Evolutionary conservation across 805 yeast genomes (phyloP).

Genomic region (Candida argentea): DNA sequence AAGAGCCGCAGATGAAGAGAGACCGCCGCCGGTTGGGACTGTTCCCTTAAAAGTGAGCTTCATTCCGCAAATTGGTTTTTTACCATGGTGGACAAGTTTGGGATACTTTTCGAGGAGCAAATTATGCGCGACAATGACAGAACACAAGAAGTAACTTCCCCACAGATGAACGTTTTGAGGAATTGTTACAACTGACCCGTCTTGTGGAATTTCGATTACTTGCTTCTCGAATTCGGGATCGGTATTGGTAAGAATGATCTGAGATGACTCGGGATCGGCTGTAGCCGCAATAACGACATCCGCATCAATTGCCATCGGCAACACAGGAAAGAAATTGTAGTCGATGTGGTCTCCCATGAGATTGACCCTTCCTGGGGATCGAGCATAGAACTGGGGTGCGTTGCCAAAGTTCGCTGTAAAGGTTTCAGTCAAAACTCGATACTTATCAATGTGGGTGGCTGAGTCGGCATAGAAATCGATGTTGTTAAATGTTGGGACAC

Average conservation of each 20-base stretch:
- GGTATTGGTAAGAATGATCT: constrained; percentile 21
- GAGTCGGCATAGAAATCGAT: constrained; percentile 26
- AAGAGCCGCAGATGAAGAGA: constrained; percentile 64
- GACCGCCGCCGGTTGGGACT: constrained; percentile 66
- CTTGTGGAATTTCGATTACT: constrained; percentile 27
- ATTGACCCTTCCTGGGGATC: constrained; percentile 73
- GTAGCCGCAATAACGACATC: constrained; percentile 50
- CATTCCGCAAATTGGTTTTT: constrained; percentile 33
- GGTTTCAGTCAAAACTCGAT: constrained; percentile 10
- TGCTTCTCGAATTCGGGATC: constrained; percentile 23
- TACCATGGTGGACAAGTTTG: constrained; percentile 11
- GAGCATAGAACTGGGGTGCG: constrained; percentile 37
- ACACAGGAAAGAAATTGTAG: constrained; percentile 53
- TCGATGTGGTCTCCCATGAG: constrained; percentile 70
- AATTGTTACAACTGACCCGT: constrained; percentile 33
- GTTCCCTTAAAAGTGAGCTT: constrained; percentile 48
- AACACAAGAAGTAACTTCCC: constrained; percentile 65
- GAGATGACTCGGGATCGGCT: constrained; percentile 9
- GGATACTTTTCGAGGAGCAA: constrained; percentile 27
- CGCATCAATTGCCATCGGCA: constrained; percentile 64
- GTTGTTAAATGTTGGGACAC: constrained; percentile 25
- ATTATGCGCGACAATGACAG: constrained; percentile 48
- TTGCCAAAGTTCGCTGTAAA: constrained; percentile 17
- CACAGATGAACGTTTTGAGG: constrained; percentile 44
- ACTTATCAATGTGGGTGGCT: constrained; percentile 16